These are phyloP conservation scores for Calonectria hawksworthii DNA, from an alignment of 2,329 filamentous ascomycete genomes.

Conservation along the genomic window DNA sequence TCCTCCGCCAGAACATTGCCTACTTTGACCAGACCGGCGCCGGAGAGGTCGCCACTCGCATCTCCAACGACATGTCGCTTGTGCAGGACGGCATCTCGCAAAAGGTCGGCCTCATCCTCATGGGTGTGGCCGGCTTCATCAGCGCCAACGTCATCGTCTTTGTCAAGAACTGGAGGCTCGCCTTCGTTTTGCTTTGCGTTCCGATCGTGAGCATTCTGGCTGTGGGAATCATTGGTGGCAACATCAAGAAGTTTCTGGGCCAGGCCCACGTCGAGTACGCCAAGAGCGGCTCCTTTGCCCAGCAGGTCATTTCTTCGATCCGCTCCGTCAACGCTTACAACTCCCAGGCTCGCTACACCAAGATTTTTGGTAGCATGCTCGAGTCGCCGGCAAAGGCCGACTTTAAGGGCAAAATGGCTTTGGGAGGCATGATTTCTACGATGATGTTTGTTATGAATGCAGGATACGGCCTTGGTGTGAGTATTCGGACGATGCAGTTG, in stretches of 20 bases:
- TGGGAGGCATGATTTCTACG: slow-evolving; percentile 75
- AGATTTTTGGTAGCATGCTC: slow-evolving; percentile 73
- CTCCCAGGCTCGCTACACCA: slow-evolving; percentile 84
- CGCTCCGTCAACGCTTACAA: slow-evolving; percentile 89
- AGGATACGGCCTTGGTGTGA: slow-evolving; percentile 56
- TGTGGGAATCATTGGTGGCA: slow-evolving; percentile 78
- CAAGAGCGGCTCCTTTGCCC: slow-evolving; percentile 83
- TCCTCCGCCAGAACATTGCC: slow-evolving; percentile 63
- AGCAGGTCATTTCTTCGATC: slow-evolving; percentile 89
- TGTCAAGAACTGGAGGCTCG: slow-evolving; percentile 86
- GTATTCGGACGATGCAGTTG: background rate
- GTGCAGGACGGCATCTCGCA: slow-evolving; percentile 89
- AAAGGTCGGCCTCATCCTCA: slow-evolving; percentile 79
- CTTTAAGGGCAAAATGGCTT: slow-evolving; percentile 73
- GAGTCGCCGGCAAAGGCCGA: slow-evolving; percentile 73
- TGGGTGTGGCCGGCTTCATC: slow-evolving; percentile 79
- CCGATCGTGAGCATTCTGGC: slow-evolving; percentile 80
- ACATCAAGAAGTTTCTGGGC: slow-evolving; percentile 77
- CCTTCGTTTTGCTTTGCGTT: slow-evolving; percentile 81
- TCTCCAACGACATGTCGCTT: slow-evolving; percentile 87
- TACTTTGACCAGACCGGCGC: slow-evolving; percentile 60
- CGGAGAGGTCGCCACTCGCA: slow-evolving; percentile 56
- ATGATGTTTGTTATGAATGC: slow-evolving; percentile 79
- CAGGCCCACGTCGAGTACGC: slow-evolving; percentile 70
- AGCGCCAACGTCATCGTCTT: slow-evolving; percentile 87